Evolutionary conservation across 2,329 filamentous ascomycete genomes (phyloP).

Genomic region (Tolypocladium ovalisporum): DNA sequence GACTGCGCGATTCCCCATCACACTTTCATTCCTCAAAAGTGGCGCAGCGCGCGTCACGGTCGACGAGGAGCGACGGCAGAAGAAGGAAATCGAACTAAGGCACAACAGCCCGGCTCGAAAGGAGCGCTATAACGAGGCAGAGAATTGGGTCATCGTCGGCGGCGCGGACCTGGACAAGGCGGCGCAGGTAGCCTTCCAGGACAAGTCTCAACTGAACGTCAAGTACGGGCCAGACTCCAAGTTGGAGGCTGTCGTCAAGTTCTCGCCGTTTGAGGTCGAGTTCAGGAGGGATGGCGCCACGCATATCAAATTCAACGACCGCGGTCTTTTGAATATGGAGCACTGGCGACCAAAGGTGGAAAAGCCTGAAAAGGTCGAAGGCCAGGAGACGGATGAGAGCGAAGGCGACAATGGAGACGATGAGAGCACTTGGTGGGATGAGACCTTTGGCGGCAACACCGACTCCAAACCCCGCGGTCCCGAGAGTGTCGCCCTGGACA

Average conservation of each 20-base stretch:
- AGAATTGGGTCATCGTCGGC: slow-evolving; percentile 77
- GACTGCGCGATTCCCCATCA: slow-evolving; percentile 69
- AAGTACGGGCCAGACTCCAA: slow-evolving; percentile 66
- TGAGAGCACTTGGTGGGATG: slow-evolving; percentile 96
- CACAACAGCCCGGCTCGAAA: slow-evolving; percentile 78
- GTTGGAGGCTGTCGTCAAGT: slow-evolving; percentile 74
- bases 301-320: slow-evolving; percentile 81
- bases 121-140: slow-evolving; percentile 88
- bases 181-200: slow-evolving; percentile 56
- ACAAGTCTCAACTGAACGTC: slow-evolving; percentile 59
- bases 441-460: slow-evolving; percentile 88
- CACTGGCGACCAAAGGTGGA: slow-evolving; percentile 91
- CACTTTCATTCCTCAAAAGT: slow-evolving; percentile 79
- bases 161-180: slow-evolving; percentile 62
- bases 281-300: slow-evolving; percentile 75
- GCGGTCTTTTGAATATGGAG: slow-evolving; percentile 85
- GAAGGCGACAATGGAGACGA: slow-evolving; percentile 47
- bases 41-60: slow-evolving; percentile 79
- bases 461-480: slow-evolving; percentile 92
- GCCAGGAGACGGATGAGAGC: slow-evolving; percentile 31
- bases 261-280: slow-evolving; percentile 73
- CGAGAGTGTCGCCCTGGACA: slow-evolving; percentile 83
- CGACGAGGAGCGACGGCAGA: slow-evolving; percentile 83
- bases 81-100: slow-evolving; percentile 78
- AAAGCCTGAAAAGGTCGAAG: slow-evolving; percentile 40